A percentile compares a stretch with the other conserved stretches of the same genome.
phyloP scores from a whole-genome alignment of 148 eudicot species.

The Hydrangea macrophylla region DNA sequence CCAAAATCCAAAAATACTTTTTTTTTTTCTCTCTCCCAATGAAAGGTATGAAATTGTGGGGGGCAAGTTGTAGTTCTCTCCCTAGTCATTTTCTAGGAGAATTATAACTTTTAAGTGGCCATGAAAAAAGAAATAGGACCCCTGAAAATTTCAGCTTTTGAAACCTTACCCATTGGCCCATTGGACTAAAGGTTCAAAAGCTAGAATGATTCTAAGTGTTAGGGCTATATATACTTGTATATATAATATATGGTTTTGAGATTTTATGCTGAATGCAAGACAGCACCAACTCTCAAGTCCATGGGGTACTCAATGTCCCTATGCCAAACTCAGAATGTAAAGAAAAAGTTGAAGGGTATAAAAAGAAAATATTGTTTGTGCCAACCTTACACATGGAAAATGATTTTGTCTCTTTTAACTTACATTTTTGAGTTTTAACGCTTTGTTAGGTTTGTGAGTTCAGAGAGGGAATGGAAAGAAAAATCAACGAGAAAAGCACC shows the following conservation, averaged over 20 bases:
- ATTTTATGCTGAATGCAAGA: constrained; percentile 33
- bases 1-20: constrained; percentile 33
- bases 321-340: neutral
- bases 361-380: neutral
- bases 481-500: too few species aligned
- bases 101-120: constrained; percentile 6
- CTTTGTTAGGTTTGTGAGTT: too few species aligned
- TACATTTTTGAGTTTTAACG: neutral
- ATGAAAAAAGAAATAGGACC: constrained; percentile 11
- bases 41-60: too few species aligned
- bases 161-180: constrained; percentile 1
- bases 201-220: constrained; percentile 26
- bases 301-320: constrained; percentile 7
- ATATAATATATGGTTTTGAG: constrained; percentile 17
- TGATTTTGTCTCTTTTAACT: constrained; percentile 4
- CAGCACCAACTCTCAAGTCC: constrained; percentile 9
- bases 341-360: neutral
- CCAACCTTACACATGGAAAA: neutral
- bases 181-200: constrained; percentile 27
- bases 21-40: constrained; percentile 17
- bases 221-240: too few species aligned
- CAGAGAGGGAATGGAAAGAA: too few species aligned
- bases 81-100: neutral
- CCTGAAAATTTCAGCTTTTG: constrained; percentile 10
- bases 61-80: constrained; percentile 5